phyloP scores from a whole-genome alignment of 768 basidiomycete genomes.

The Leccinum arenicola region DNA sequence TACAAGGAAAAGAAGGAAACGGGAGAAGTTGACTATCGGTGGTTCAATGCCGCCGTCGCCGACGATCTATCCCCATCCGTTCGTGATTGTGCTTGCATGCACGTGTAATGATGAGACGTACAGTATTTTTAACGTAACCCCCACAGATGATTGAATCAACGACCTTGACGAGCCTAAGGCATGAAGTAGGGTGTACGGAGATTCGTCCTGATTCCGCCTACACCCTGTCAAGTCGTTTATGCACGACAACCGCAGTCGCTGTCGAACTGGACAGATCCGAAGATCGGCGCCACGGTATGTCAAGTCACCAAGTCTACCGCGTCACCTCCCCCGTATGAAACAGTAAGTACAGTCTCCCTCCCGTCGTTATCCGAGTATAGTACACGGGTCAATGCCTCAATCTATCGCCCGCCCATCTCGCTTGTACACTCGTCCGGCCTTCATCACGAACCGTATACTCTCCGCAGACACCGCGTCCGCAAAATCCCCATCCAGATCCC shows the following conservation, averaged over 20 bases:
- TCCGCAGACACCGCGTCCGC: conserved; percentile 44
- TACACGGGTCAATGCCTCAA: not conserved
- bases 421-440: conserved; percentile 49
- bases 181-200: not conserved
- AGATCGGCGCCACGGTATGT: not conserved
- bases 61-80: not conserved
- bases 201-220: not conserved
- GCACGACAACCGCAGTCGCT: not conserved
- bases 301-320: not conserved
- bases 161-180: not conserved
- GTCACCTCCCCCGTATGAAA: not conserved
- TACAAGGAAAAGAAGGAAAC: not conserved
- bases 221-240: not conserved
- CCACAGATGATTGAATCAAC: not conserved
- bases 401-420: conserved; percentile 28
- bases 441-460: conserved; percentile 56
- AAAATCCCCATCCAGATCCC: conserved; percentile 39
- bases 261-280: not conserved
- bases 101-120: not conserved
- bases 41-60: not conserved
- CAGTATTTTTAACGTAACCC: not conserved
- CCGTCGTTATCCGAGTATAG: not conserved
- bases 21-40: not conserved
- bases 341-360: not conserved
- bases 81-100: not conserved